These are phyloP conservation scores for Hordeum pubiflorum DNA, from an alignment of 202 grass and related monocot species.

Conservation along the genomic window DNA sequence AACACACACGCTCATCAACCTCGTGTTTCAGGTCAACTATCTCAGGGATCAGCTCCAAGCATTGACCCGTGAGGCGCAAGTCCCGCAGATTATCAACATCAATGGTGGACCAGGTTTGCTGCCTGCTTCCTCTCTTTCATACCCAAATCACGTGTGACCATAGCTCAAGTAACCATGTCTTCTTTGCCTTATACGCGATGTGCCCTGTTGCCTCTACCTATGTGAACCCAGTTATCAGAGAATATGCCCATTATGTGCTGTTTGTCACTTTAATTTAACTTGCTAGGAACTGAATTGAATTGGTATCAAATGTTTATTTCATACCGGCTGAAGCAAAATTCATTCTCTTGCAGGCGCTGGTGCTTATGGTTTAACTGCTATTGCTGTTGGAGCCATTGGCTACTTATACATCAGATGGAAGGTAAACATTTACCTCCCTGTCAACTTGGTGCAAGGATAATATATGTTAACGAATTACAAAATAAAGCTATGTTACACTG, in stretches of 20 bases:
- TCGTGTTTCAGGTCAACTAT: conserved; percentile 72
- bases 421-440: conserved; percentile 29
- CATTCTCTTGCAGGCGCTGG: conserved; percentile 44
- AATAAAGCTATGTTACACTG: background rate
- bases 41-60: conserved; percentile 67
- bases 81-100: conserved; percentile 56
- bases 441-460: background rate
- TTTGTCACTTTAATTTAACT: background rate
- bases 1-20: background rate
- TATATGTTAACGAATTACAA: background rate
- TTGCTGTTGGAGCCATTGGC: conserved; percentile 67
- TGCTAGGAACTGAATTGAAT: background rate
- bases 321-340: background rate
- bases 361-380: conserved; percentile 51
- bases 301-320: background rate
- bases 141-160: background rate
- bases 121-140: background rate
- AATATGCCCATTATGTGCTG: background rate
- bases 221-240: background rate
- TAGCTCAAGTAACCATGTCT: background rate
- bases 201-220: background rate
- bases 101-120: conserved; percentile 49
- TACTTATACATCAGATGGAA: conserved; percentile 88
- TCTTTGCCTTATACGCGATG: background rate
- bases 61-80: conserved; percentile 37